Evolutionary conservation across 768 basidiomycete genomes (phyloP).

Genomic region (Cystobasidium ongulense): DNA sequence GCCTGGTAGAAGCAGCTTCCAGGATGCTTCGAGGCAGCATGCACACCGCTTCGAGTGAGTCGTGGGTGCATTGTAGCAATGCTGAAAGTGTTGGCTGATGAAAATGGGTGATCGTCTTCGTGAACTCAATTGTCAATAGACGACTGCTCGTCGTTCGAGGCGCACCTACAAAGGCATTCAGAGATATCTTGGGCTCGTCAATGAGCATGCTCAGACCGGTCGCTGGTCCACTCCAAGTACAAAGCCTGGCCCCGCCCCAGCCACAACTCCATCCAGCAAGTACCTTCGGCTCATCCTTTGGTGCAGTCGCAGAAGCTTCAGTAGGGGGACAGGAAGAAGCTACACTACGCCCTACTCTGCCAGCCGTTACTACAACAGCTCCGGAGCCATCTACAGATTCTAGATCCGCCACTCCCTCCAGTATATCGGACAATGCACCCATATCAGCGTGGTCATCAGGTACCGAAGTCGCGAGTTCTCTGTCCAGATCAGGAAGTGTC

Average conservation of each 20-base stretch:
- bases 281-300: neutral
- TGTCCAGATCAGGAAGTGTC: slow-evolving; percentile 2
- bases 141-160: neutral
- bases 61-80: neutral
- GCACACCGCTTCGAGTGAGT: neutral
- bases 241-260: slow-evolving; percentile 65
- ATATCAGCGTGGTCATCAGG: neutral
- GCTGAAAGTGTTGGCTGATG: neutral
- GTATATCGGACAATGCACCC: neutral
- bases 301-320: slow-evolving; percentile 25
- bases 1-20: neutral
- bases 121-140: no score
- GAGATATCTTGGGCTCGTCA: neutral
- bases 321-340: neutral
- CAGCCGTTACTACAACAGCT: slow-evolving; percentile 43
- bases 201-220: neutral
- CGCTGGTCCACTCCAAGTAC: slow-evolving; percentile 58
- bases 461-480: neutral
- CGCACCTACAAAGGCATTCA: neutral
- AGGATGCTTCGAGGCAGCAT: neutral
- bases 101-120: neutral
- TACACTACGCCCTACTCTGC: neutral
- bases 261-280: slow-evolving; percentile 28
- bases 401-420: neutral
- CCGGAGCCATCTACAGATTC: neutral